phyloP scores from a whole-genome alignment of 139 green algal genomes.

The Coccomyxa sp. region DNA sequence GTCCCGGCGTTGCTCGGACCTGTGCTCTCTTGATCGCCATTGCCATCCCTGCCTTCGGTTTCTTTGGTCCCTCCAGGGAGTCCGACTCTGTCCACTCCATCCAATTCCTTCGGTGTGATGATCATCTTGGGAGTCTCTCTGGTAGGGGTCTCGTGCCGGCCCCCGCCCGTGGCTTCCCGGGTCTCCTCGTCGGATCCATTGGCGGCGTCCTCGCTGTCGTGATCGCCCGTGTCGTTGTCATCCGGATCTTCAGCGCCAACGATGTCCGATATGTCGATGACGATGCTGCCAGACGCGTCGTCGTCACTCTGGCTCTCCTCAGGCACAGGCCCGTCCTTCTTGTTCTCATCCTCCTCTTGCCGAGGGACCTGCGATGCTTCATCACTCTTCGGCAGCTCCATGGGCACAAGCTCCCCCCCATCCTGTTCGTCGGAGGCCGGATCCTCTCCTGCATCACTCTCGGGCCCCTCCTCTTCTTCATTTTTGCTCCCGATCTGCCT shows the following conservation, averaged over 20 bases:
- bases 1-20: neutral
- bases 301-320: neutral
- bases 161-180: neutral
- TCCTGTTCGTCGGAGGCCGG: neutral
- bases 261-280: constrained; percentile 1
- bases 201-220: neutral
- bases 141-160: neutral
- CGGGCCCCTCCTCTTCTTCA: neutral
- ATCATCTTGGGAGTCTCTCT: neutral
- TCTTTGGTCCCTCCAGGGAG: neutral
- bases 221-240: neutral
- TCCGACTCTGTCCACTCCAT: neutral
- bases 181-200: neutral
- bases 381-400: neutral
- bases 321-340: neutral
- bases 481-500: neutral
- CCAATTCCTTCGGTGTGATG: neutral
- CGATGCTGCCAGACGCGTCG: neutral
- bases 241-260: neutral
- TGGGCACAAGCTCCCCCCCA: neutral
- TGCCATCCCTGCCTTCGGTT: neutral
- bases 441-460: neutral
- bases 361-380: neutral
- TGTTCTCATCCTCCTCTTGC: neutral
- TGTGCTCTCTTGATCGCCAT: neutral